Evolutionary conservation across 2,329 filamentous ascomycete genomes (phyloP).

Genomic region (Exophiala xenobiotica): DNA sequence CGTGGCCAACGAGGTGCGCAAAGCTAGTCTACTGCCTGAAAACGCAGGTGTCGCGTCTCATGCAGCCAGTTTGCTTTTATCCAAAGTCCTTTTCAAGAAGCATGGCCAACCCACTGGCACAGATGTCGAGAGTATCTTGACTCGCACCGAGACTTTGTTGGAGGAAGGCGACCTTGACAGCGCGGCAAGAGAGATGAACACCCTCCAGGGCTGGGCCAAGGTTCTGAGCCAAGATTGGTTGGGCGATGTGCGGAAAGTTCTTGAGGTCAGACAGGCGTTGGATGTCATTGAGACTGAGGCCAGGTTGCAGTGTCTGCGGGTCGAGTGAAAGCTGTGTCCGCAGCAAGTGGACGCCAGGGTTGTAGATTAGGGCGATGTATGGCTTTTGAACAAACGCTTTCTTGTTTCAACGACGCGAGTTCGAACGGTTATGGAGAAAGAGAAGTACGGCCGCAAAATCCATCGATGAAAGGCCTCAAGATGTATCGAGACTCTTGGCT

Average conservation of each 20-base stretch:
- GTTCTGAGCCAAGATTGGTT: slow-evolving; percentile 94
- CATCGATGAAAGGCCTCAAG: too few relatives aligned
- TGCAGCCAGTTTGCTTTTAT: slow-evolving; percentile 83
- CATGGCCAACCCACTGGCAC: slow-evolving; percentile 76
- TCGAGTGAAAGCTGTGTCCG: too few relatives aligned
- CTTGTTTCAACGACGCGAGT: too few relatives aligned
- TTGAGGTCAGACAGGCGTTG: slow-evolving; percentile 94
- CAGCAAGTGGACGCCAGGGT: too few relatives aligned
- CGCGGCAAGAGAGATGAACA: slow-evolving; percentile 93
- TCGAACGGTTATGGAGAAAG: too few relatives aligned
- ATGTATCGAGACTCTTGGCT: too few relatives aligned
- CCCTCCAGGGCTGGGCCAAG: slow-evolving; percentile 89
- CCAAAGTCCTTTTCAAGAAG: slow-evolving; percentile 96
- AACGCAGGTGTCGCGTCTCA: slow-evolving; percentile 94
- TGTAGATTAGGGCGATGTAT: too few relatives aligned
- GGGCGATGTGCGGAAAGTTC: slow-evolving; percentile 80
- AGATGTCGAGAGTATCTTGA: slow-evolving; percentile 91
- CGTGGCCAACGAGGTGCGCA: slow-evolving; percentile 87
- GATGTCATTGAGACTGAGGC: slow-evolving; percentile 94
- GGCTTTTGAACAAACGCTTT: too few relatives aligned
- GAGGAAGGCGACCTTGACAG: slow-evolving; percentile 92
- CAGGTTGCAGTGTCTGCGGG: slow-evolving; percentile 78
- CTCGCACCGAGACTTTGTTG: slow-evolving; percentile 81
- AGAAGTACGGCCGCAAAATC: too few relatives aligned
- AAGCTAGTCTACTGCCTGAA: slow-evolving; percentile 87